A percentile compares a stretch with the other conserved stretches of the same genome.
Conservation (phyloP, 2,329 filamentous ascomycete genomes). For the Diplodia sapinea region DNA sequence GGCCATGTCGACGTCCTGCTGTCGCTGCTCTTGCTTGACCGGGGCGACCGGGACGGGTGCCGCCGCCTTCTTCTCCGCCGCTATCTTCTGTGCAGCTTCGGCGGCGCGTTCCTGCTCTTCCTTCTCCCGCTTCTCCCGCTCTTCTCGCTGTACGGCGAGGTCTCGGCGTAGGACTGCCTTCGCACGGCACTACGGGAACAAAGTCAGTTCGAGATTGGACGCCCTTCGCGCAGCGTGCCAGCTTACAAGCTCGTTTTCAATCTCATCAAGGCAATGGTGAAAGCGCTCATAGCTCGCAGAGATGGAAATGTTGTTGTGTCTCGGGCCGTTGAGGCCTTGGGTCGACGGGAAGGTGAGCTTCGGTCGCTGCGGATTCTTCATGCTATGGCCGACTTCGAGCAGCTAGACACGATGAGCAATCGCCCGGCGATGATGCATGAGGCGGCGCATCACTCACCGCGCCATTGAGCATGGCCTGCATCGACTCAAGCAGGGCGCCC, state of each 20-base stretch:
- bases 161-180: slow-evolving; percentile 46
- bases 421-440: neutral
- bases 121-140: slow-evolving; percentile 44
- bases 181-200: slow-evolving; percentile 36
- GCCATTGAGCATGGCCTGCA: slow-evolving; percentile 56
- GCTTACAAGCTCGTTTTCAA: slow-evolving; percentile 55
- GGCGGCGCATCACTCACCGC: slow-evolving; percentile 46
- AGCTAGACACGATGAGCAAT: slow-evolving; percentile 18
- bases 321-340: slow-evolving; percentile 52
- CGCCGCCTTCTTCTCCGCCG: neutral
- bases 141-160: slow-evolving; percentile 45
- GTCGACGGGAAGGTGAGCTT: slow-evolving; percentile 47
- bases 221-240: neutral
- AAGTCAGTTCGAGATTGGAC: neutral
- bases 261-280: slow-evolving; percentile 58
- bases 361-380: slow-evolving; percentile 32
- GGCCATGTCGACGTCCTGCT: slow-evolving; percentile 28
- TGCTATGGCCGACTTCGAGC: slow-evolving; percentile 20
- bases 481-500: slow-evolving; percentile 47
- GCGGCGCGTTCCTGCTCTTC: slow-evolving; percentile 38
- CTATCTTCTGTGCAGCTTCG: slow-evolving; percentile 13
- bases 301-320: slow-evolving; percentile 48
- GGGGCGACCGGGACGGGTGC: neutral
- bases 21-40: slow-evolving; percentile 10
- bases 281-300: slow-evolving; percentile 52